Evolutionary conservation across 805 yeast genomes (phyloP).

Genomic region (Naumovozyma castellii): DNA sequence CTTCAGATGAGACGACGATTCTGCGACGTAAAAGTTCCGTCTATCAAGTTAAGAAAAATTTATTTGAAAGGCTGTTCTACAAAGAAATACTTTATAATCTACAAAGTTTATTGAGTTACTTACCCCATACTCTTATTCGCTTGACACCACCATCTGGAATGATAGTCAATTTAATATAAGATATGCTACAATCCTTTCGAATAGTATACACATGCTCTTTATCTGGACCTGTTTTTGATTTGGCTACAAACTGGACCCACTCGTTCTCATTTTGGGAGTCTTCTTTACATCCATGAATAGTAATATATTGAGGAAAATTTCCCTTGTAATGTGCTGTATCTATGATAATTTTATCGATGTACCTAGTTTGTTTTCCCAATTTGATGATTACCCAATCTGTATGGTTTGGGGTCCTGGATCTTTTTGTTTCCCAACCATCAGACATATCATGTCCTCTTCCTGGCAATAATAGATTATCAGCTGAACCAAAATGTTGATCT

Average conservation of each 20-base stretch:
- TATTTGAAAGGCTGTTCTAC: too few species aligned
- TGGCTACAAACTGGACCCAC: constrained; percentile 61
- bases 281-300: constrained; percentile 45
- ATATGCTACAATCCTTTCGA: constrained; percentile 31
- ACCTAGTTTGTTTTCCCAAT: constrained; percentile 54
- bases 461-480: constrained; percentile 79
- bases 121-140: constrained; percentile 75
- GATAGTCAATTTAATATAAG: constrained; percentile 72
- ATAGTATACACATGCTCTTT: constrained; percentile 53
- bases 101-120: constrained; percentile 3
- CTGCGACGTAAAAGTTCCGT: too few species aligned
- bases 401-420: constrained; percentile 78
- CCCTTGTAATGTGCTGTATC: constrained; percentile 95
- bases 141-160: constrained; percentile 97
- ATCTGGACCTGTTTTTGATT: constrained; percentile 75
- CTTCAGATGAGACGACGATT: too few species aligned
- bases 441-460: constrained; percentile 96
- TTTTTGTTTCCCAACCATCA: constrained; percentile 96
- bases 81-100: too few species aligned
- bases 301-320: constrained; percentile 78
- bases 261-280: constrained; percentile 28
- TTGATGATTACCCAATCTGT: constrained; percentile 85
- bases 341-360: constrained; percentile 49
- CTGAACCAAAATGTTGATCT: constrained; percentile 92
- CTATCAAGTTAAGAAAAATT: too few species aligned